Evolutionary conservation across 108 stramenopile species (phyloP).

Genomic region (Fistulifera solaris): DNA sequence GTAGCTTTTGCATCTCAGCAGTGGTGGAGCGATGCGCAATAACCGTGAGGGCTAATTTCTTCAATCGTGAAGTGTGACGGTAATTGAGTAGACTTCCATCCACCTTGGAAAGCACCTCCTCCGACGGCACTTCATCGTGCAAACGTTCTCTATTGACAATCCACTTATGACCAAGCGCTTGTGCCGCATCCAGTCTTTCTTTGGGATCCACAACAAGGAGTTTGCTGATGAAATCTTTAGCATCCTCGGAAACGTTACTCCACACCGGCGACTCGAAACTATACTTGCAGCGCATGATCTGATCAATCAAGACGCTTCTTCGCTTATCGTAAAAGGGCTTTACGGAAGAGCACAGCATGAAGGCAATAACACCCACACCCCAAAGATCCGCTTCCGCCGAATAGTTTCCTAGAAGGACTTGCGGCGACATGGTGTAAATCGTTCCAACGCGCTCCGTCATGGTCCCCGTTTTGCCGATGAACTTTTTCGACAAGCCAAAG

Average conservation of each 20-base stretch:
- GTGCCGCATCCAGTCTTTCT: constrained; percentile 31
- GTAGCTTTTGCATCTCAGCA: constrained; percentile 61
- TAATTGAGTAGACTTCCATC: constrained; percentile 17
- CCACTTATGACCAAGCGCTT: constrained; percentile 43
- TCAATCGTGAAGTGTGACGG: constrained; percentile 34
- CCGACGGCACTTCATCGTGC: constrained; percentile 1
- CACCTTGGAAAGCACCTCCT: neutral
- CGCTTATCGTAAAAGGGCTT: constrained; percentile 58
- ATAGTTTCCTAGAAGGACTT: constrained; percentile 73
- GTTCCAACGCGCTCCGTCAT: constrained; percentile 72
- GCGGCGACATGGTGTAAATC: constrained; percentile 65
- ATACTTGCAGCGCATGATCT: constrained; percentile 57
- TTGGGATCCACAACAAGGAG: constrained; percentile 59
- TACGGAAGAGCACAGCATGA: constrained; percentile 40
- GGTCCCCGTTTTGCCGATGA: constrained; percentile 16
- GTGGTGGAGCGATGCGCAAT: constrained; percentile 56
- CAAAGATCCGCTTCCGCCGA: constrained; percentile 74
- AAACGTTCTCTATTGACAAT: constrained; percentile 24
- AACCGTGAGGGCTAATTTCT: constrained; percentile 64
- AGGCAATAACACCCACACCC: constrained; percentile 60
- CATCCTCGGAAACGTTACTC: constrained; percentile 34
- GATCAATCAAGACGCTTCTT: constrained; percentile 33
- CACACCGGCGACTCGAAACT: constrained; percentile 41
- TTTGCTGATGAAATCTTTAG: constrained; percentile 46
- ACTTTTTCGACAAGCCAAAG: constrained; percentile 71